Evolutionary conservation across 805 yeast genomes (phyloP).

Genomic region (Yarrowia deformans): DNA sequence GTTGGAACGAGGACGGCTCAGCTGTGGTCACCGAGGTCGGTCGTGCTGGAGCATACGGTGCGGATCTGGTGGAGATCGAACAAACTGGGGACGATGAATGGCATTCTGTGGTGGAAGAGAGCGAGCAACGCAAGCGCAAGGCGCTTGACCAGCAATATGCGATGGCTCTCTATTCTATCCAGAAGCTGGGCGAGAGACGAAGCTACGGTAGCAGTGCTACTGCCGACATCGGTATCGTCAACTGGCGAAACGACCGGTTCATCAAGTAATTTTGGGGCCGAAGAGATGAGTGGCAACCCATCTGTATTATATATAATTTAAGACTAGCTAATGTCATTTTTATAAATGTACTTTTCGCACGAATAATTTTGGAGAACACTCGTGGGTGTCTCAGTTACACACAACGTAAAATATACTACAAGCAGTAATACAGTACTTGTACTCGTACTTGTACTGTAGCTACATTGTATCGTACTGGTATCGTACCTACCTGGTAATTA

Average conservation of each 20-base stretch:
- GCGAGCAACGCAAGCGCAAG: conserved; percentile 24
- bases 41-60: conserved; percentile 34
- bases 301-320: conserved; percentile 28
- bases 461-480: no score
- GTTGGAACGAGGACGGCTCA: conserved; percentile 34
- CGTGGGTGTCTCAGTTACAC: no score
- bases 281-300: conserved; percentile 5
- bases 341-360: no score
- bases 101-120: conserved; percentile 9
- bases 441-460: no score
- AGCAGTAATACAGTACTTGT: no score
- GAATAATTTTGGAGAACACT: no score
- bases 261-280: conserved; percentile 14
- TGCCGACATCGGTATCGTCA: conserved; percentile 31
- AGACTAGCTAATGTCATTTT: background rate
- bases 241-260: conserved; percentile 38
- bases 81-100: background rate
- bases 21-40: conserved; percentile 4
- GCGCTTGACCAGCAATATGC: conserved; percentile 36
- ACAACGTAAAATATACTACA: no score
- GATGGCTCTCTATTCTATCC: conserved; percentile 34
- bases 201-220: conserved; percentile 33
- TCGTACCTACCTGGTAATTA: no score
- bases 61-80: conserved; percentile 26
- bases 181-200: conserved; percentile 32